These are phyloP conservation scores for Pythium dissotocum DNA, from an alignment of 352 stramenopile species.

Conservation along the genomic window DNA sequence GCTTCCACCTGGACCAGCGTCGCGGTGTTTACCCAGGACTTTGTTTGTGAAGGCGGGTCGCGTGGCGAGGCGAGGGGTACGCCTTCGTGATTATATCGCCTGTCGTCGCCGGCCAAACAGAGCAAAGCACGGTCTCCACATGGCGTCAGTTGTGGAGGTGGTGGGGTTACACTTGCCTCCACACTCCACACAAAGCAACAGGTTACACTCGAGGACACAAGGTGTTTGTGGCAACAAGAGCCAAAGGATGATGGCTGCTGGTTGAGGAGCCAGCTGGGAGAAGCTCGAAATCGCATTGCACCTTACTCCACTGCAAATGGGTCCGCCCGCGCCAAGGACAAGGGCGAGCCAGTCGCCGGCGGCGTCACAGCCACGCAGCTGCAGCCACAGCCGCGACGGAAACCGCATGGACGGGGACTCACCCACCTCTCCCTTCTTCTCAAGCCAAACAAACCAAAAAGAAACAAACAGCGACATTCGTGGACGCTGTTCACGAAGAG, in stretches of 20 bases:
- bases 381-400: neutral
- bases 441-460: neutral
- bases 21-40: conserved; percentile 16
- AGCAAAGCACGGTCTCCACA: neutral
- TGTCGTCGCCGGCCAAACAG: neutral
- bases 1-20: neutral
- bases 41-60: conserved; percentile 27
- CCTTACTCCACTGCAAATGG: neutral
- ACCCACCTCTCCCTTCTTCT: neutral
- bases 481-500: conserved; percentile 5
- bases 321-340: neutral
- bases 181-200: neutral
- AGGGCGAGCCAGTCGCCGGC: neutral
- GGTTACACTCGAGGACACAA: neutral
- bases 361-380: neutral
- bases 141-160: neutral
- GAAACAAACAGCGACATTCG: neutral
- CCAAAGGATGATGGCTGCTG: neutral
- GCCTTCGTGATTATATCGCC: conserved; percentile 1
- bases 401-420: neutral
- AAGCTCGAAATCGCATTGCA: neutral
- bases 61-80: neutral
- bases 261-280: neutral
- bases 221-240: neutral
- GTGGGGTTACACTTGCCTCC: neutral